Conservation (phyloP, 306 rosid genomes). For the Potentilla sterilis region DNA sequence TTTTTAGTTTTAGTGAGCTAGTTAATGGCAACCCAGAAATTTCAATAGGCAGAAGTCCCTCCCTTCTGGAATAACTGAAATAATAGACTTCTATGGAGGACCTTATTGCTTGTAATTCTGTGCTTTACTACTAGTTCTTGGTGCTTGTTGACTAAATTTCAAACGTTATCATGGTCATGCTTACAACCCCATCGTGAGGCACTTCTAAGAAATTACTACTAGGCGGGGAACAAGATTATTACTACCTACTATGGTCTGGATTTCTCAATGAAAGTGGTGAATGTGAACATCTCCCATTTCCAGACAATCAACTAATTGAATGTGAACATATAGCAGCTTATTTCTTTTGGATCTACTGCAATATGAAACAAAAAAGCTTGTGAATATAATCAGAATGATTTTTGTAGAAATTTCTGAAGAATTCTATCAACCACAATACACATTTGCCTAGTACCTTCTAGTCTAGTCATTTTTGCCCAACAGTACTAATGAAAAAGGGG, state of each 20-base stretch:
- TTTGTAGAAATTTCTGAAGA: not conserved
- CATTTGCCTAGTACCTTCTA: conserved; percentile 8
- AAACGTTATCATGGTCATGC: not conserved
- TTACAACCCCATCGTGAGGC: not conserved
- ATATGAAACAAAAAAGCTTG: not conserved
- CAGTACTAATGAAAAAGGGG: not conserved
- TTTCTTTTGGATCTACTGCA: not conserved
- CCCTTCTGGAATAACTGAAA: no score
- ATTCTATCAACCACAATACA: conserved; percentile 15
- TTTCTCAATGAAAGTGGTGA: not conserved
- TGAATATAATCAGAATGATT: not conserved
- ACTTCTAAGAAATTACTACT: not conserved
- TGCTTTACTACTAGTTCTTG: not conserved
- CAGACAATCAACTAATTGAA: not conserved
- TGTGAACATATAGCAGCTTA: not conserved
- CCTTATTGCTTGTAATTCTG: not conserved
- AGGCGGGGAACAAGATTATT: not conserved
- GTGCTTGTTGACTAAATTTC: not conserved
- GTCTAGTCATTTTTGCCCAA: conserved; percentile 4
- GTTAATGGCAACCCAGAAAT: no score
- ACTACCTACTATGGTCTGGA: no score
- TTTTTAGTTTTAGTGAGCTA: no score
- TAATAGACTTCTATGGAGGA: no score
- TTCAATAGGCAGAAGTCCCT: no score
- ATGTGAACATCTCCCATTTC: not conserved